Evolutionary conservation across 805 yeast genomes (phyloP), one percentile per base, ranked within the genome.

Genomic region (Candida gorgasii): DNA sequence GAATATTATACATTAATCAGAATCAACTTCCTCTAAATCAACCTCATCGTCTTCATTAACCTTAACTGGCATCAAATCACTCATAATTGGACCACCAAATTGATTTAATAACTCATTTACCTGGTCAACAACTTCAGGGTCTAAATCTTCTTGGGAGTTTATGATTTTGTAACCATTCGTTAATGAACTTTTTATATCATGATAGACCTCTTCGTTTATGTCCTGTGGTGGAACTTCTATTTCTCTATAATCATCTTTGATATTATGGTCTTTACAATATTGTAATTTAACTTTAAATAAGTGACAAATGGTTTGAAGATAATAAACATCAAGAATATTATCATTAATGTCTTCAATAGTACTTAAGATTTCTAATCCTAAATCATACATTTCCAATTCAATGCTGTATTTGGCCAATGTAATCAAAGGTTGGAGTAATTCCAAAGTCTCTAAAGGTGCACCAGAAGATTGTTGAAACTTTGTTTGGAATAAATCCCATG

Each of bases 321-420:
- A 93, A 57, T 78, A 85, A 29, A 84, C 75, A 55, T 93, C 98
- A 44, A 88, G 70, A 47, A 88, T 80, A 53, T 82, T 84, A 53
- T 92, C 97, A 64, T 92, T 89, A 35, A 92, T 78, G 46, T 86
- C 92, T 53, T 84, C 83, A 13, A 84, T 72, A 18, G 75, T 74
- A 13, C 75, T 65, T 9, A 89, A 73, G n/a, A 89, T 80, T n/a
- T 76, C 74, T 3, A 79, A 67, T 3, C 86, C 86, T 13, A 74
- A 54, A 28, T 86, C 95, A 55, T 80, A 82, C 49, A 79, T 61
- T 15, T 83, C 92, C 56, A 87, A 67, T 62, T 93, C 98, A 32
- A 87, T 72, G 47, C 89, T 78, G 63, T 79, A 84, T 62, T 85
- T 86, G 4, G 88, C 73, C 31, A 92, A 69, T 0, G 88, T 79